These are phyloP conservation scores for Helotiales sp. DNA, from an alignment of 2,329 filamentous ascomycete genomes.

Conservation along the genomic window DNA sequence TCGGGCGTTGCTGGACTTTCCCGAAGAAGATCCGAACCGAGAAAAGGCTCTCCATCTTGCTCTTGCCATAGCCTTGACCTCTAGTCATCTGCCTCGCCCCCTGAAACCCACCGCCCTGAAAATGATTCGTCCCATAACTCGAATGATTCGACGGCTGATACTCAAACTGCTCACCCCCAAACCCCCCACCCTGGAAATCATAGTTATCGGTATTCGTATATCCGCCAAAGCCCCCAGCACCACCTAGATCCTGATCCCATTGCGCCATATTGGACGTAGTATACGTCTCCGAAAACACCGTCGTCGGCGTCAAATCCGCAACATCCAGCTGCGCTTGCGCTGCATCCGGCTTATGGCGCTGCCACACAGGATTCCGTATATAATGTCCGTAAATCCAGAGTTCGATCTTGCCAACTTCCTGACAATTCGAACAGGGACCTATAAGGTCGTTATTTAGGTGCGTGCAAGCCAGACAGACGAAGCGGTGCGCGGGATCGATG, in stretches of 20 bases:
- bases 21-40: not conserved
- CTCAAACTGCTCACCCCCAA: not conserved
- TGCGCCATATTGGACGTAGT: not conserved
- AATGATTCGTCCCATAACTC: constrained; percentile 24
- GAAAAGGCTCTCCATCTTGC: not conserved
- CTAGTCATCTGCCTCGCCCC: not conserved
- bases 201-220: not conserved
- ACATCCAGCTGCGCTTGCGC: constrained; percentile 15
- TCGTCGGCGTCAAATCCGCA: constrained; percentile 9
- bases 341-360: constrained; percentile 28
- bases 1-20: not conserved
- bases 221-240: not conserved
- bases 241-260: constrained; percentile 2
- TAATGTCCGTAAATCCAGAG: constrained; percentile 39
- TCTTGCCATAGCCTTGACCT: too few species aligned
- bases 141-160: constrained; percentile 22
- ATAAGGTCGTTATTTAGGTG: constrained; percentile 14
- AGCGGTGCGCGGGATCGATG: constrained; percentile 32
- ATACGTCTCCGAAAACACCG: constrained; percentile 17
- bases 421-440: constrained; percentile 28
- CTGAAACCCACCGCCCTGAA: constrained; percentile 11
- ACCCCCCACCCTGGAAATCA: not conserved
- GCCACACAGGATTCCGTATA: constrained; percentile 24
- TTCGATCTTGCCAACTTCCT: constrained; percentile 23
- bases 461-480: constrained; percentile 32